These are phyloP conservation scores for Hymenoscyphus fraxineus DNA, from an alignment of 2,329 filamentous ascomycete genomes.

Conservation along the genomic window DNA sequence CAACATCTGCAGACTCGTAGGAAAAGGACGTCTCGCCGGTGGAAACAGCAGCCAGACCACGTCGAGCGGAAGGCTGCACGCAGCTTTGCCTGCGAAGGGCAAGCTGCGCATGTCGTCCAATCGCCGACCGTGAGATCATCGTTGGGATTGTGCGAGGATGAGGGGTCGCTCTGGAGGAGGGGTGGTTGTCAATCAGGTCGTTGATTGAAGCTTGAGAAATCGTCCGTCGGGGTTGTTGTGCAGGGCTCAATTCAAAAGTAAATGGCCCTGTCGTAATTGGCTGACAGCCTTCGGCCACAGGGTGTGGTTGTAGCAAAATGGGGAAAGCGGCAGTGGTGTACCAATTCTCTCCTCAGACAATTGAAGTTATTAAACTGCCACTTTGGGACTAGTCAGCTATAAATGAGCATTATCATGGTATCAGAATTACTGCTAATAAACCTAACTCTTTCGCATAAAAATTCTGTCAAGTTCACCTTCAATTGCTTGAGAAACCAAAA, in stretches of 20 bases:
- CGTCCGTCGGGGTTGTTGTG: slow-evolving; percentile 1
- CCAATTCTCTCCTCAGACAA: too few relatives aligned
- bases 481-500: too few relatives aligned
- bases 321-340: too few relatives aligned
- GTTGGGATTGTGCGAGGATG: slow-evolving; percentile 42
- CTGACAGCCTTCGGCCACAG: neutral
- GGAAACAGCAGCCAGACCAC: slow-evolving; percentile 58
- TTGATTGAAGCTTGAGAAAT: slow-evolving; percentile 13
- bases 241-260: neutral
- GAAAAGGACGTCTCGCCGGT: slow-evolving; percentile 72
- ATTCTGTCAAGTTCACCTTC: too few relatives aligned
- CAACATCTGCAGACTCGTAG: slow-evolving; percentile 82
- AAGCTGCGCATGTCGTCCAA: slow-evolving; percentile 61
- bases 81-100: slow-evolving; percentile 57
- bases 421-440: too few relatives aligned
- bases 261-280: too few relatives aligned
- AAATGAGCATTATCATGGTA: too few relatives aligned
- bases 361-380: too few relatives aligned
- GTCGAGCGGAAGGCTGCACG: slow-evolving; percentile 51
- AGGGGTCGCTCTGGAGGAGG: slow-evolving; percentile 15
- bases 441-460: too few relatives aligned
- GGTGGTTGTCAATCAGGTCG: slow-evolving; percentile 17
- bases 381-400: too few relatives aligned
- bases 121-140: slow-evolving; percentile 66
- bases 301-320: neutral